Conservation (phyloP, 495 filamentous ascomycete species). For the Cercophora newfieldiana region DNA sequence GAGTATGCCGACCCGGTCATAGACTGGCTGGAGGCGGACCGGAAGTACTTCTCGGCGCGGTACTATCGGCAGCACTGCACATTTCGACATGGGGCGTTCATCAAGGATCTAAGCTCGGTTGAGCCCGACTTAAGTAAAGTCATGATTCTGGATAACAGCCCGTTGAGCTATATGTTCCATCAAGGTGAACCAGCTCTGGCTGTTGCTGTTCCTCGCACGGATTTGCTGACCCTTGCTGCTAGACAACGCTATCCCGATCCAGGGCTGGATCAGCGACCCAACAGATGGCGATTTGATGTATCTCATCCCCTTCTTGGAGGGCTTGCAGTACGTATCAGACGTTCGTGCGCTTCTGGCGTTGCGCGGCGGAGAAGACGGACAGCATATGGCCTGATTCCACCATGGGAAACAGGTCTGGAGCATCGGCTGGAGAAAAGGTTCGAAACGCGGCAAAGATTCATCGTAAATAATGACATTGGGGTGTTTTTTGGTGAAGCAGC, state of each 20-base stretch:
- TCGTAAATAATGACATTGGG: slow-evolving; percentile 16
- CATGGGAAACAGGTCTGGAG: not conserved
- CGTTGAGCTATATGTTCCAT: slow-evolving; percentile 97
- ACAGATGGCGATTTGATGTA: slow-evolving; percentile 89
- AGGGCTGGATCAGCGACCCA: slow-evolving; percentile 89
- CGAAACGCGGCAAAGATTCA: not conserved
- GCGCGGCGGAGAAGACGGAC: slow-evolving; percentile 75
- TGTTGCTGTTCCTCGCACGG: not conserved
- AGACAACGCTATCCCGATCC: slow-evolving; percentile 92
- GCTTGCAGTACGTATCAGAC: slow-evolving; percentile 92
- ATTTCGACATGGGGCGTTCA: slow-evolving; percentile 89
- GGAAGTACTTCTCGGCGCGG: slow-evolving; percentile 88
- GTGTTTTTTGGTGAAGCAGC: slow-evolving; percentile 7
- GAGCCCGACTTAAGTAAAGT: slow-evolving; percentile 96
- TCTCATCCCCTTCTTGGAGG: slow-evolving; percentile 90
- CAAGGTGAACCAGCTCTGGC: slow-evolving; percentile 63
- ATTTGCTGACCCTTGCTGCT: slow-evolving; percentile 2
- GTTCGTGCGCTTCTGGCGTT: slow-evolving; percentile 86
- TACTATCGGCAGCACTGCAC: slow-evolving; percentile 98
- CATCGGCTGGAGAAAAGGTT: not conserved
- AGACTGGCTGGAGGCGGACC: slow-evolving; percentile 95
- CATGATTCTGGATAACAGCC: slow-evolving; percentile 98
- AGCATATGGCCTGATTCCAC: slow-evolving; percentile 44
- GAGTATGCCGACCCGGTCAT: slow-evolving; percentile 99
- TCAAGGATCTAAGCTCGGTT: slow-evolving; percentile 94